Evolutionary conservation across 495 filamentous ascomycete species (phyloP), one percentile per base, ranked within the genome.

Genomic region (Aspergillus asperescens): DNA sequence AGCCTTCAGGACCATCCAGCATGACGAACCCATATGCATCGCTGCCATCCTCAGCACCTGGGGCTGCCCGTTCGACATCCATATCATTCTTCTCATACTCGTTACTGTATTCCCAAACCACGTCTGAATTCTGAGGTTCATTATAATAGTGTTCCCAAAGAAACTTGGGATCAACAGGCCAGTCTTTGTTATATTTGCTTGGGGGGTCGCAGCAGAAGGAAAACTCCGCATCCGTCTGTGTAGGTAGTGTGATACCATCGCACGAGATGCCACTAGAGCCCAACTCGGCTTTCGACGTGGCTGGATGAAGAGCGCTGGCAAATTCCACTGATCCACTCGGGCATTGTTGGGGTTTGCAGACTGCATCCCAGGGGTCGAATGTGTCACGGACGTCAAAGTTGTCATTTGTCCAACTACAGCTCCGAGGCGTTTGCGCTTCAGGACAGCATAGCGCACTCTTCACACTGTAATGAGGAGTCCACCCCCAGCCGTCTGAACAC

Each of bases 1-100:
- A 60, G 12, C 61, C 66, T 10, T 51, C 35, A 6, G 65, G 63
- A 6, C 66, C 66, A 40, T 70, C 63, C 7, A 70, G 55, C 62
- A 70, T 70, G 6, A 70, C 55, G 42, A 70, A 70, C 6, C 66
- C 65, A 43, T 70, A 70, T 7, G 66, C 45, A 51, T 68, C 63
- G 10, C 44, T 49, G 10, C 63, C 63, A 34, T 59, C 43, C 27
- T 69, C 64, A 24, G 41, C 43, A 54, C 60, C 57, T 8, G 34
- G 34, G 18, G n/a, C n/a, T n/a, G n/a, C n/a, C n/a, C 54, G 53
- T 20, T 65, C 55, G 25, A 57, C 49, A 19, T 54, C 59, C 8
- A 24, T 19, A 18, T 46, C 29, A 27, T 53, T 53, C 10, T 53
- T 53, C 3, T 41, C 6, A 20, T 37, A 44, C 24, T 53, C 50